These are phyloP conservation scores for Aspergillaceae sp. DNA, from an alignment of 2,329 filamentous ascomycete species.

Conservation along the genomic window DNA sequence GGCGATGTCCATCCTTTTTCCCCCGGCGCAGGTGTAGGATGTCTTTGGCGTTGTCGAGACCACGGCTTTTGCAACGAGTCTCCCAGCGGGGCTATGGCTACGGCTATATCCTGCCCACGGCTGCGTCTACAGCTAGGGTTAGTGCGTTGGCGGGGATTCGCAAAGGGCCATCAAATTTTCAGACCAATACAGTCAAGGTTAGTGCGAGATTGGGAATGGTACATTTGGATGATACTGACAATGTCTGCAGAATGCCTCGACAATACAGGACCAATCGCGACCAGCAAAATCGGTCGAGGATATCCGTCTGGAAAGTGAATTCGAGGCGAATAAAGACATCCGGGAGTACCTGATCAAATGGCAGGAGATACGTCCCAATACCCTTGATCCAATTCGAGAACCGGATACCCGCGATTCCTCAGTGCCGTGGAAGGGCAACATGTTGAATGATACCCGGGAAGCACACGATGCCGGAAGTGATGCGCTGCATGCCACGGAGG, in stretches of 20 bases:
- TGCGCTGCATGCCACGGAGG: slow-evolving; percentile 13
- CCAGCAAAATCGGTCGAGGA: slow-evolving; percentile 15
- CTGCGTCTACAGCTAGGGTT: background rate
- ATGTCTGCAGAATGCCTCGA: background rate
- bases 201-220: background rate
- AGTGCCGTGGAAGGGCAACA: slow-evolving; percentile 20
- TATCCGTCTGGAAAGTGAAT: slow-evolving; percentile 23
- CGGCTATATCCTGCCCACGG: no score
- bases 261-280: slow-evolving; percentile 2
- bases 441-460: slow-evolving; percentile 27
- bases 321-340: slow-evolving; percentile 31
- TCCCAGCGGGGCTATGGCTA: background rate
- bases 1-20: background rate
- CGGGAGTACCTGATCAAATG: slow-evolving; percentile 35
- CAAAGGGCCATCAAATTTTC: background rate
- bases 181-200: background rate
- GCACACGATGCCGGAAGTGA: slow-evolving; percentile 19
- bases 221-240: background rate
- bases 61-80: slow-evolving; percentile 5
- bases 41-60: slow-evolving; percentile 16
- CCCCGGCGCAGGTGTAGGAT: slow-evolving; percentile 8
- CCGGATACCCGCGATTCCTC: slow-evolving; percentile 7
- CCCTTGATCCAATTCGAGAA: slow-evolving; percentile 22
- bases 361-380: slow-evolving; percentile 24
- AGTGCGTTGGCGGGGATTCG: background rate